Conservation (phyloP, 345 rosid species). For the Eucalyptus pauciflora region DNA sequence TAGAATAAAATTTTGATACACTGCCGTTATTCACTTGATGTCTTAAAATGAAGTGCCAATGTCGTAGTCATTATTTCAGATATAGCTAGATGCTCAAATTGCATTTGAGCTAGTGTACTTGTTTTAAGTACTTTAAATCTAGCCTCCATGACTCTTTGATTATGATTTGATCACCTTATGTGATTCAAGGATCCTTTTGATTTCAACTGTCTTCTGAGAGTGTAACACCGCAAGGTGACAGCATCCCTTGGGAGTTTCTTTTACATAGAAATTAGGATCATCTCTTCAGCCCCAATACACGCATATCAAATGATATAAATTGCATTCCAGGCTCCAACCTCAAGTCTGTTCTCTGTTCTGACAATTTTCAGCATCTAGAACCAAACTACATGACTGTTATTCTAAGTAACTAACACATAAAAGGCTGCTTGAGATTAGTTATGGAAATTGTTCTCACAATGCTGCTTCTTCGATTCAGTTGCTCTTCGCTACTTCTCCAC, state of each 20-base stretch:
- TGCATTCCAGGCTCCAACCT: neutral
- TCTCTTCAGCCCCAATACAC: neutral
- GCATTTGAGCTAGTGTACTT: neutral
- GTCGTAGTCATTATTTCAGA: neutral
- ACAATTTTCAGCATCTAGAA: neutral
- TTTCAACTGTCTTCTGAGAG: neutral
- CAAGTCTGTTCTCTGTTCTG: neutral
- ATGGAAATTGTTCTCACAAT: neutral
- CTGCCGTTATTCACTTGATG: neutral
- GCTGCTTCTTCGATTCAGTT: neutral
- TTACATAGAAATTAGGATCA: neutral
- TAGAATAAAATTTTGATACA: neutral
- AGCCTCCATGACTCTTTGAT: neutral
- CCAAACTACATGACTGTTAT: neutral
- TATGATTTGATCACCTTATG: neutral
- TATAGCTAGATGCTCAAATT: neutral
- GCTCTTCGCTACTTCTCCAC: neutral
- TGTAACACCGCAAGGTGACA: neutral
- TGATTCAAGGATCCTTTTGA: neutral
- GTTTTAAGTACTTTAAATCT: neutral
- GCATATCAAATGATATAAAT: neutral
- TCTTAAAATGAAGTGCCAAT: neutral
- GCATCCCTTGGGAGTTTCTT: neutral
- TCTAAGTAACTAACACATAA: neutral
- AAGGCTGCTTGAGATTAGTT: neutral